Evolutionary conservation across 805 yeast species (phyloP).

Genomic region (Ogataea pignaliae): DNA sequence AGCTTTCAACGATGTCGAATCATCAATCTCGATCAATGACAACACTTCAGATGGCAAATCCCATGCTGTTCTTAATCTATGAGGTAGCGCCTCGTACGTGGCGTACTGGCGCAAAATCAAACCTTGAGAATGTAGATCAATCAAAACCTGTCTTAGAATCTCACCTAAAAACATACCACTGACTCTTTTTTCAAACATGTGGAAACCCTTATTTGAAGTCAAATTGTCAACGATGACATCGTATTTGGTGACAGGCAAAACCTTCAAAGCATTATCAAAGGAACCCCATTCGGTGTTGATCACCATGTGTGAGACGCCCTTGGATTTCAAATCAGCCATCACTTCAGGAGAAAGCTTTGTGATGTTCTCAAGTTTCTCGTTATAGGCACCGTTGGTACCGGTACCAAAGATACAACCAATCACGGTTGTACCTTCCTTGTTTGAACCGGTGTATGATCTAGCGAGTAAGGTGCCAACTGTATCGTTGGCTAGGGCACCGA

Average conservation of each 20-base stretch:
- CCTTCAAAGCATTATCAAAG: conserved; percentile 75
- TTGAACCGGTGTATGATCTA: conserved; percentile 69
- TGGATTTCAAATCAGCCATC: conserved; percentile 32
- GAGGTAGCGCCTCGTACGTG: conserved; percentile 42
- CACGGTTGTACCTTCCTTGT: conserved; percentile 68
- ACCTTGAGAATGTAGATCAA: conserved; percentile 60
- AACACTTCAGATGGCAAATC: conserved; percentile 77
- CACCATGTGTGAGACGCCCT: conserved; percentile 67
- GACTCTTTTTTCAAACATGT: conserved; percentile 88
- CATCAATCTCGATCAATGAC: conserved; percentile 83
- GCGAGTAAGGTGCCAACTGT: conserved; percentile 93
- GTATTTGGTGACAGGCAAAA: conserved; percentile 74
- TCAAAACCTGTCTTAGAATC: conserved; percentile 65
- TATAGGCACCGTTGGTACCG: conserved; percentile 95
- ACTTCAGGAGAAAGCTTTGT: conserved; percentile 59
- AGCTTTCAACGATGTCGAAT: conserved; percentile 63
- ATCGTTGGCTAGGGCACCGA: conserved; percentile 91
- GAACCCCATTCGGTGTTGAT: conserved; percentile 98
- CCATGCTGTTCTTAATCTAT: conserved; percentile 72
- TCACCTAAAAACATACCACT: conserved; percentile 94
- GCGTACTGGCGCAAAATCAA: conserved; percentile 55
- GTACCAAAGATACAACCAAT: conserved; percentile 95
- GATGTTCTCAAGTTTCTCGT: conserved; percentile 70
- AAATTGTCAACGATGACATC: conserved; percentile 66
- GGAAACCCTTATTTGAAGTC: conserved; percentile 82